A percentile compares a stretch with the other conserved stretches of the same genome.
These are phyloP conservation scores for Trichosporon ovoides DNA, from an alignment of 1,284 basidiomycete genomes.

Conservation along the genomic window DNA sequence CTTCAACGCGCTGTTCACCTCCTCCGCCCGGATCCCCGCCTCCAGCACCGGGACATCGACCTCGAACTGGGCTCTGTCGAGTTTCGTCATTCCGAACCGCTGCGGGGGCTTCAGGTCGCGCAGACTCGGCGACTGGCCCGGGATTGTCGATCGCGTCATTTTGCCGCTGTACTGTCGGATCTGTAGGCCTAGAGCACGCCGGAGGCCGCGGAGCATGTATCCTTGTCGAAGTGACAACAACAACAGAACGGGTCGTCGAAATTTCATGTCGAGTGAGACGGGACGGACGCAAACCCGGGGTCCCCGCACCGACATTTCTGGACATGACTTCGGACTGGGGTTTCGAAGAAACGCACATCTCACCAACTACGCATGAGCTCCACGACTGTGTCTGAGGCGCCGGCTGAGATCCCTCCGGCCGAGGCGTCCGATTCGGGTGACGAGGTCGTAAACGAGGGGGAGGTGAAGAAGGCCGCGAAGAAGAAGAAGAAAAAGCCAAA, in stretches of 20 bases:
- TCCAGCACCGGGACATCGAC: conserved; percentile 63
- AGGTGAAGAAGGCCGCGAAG: conserved; percentile 3
- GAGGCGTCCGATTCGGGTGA: not conserved
- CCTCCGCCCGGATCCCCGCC: conserved; percentile 58
- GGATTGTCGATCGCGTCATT: not conserved
- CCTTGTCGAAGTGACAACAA: not conserved
- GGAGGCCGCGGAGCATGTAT: not conserved
- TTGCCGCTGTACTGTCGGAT: not conserved
- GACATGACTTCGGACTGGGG: too few relatives aligned
- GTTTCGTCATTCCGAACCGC: conserved; percentile 39
- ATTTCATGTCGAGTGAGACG: not conserved
- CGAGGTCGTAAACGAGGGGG: not conserved
- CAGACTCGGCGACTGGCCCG: conserved; percentile 4
- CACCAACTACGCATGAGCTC: too few relatives aligned
- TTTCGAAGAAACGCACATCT: too few relatives aligned
- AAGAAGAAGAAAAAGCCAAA: conserved; percentile 24
- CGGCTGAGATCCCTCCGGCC: not conserved
- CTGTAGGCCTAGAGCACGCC: not conserved
- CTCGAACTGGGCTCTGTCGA: conserved; percentile 63
- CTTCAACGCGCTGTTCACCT: conserved; percentile 58
- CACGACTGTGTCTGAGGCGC: not conserved
- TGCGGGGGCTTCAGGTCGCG: conserved; percentile 33
- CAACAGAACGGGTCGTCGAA: not conserved
- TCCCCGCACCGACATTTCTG: conserved; percentile 1
- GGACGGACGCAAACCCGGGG: not conserved